Conservation (phyloP, 2,329 filamentous ascomycete genomes). For the Cordyceps sp. region DNA sequence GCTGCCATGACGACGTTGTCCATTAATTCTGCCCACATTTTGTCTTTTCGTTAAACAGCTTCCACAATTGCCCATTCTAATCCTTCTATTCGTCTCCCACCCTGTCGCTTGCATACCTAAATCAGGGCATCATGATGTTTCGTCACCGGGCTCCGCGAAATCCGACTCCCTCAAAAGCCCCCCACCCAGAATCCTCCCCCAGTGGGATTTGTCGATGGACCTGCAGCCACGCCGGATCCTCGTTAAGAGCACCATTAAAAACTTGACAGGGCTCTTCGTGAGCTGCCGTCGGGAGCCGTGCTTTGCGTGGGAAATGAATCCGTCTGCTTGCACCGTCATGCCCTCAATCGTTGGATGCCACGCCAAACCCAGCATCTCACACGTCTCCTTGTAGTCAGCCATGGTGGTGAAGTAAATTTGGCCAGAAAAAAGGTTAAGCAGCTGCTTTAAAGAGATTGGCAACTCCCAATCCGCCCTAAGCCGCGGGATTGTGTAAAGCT, state of each 20-base stretch:
- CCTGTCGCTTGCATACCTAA: neutral
- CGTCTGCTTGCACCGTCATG: neutral
- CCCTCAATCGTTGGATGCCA: neutral
- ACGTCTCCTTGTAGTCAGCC: neutral
- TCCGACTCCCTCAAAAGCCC: neutral
- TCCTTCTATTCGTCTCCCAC: neutral
- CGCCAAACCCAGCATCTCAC: neutral
- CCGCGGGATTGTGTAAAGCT: constrained; percentile 6
- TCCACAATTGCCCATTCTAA: no score
- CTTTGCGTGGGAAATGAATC: neutral
- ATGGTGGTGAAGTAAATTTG: neutral
- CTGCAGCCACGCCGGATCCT: neutral
- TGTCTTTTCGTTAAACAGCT: no score
- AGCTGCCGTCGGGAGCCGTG: neutral
- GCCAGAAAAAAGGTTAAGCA: constrained; percentile 1
- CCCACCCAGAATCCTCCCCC: neutral
- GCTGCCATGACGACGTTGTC: no score
- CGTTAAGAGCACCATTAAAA: neutral
- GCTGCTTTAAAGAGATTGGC: neutral
- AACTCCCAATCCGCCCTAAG: neutral
- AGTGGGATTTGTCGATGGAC: neutral
- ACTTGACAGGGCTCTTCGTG: neutral
- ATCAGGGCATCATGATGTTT: neutral
- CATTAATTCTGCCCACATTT: no score
- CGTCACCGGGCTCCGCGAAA: neutral